A percentile compares a stretch with the other conserved stretches of the same genome.
Evolutionary conservation across 805 yeast genomes (phyloP).

Genomic region (Alloascoidea africana): DNA sequence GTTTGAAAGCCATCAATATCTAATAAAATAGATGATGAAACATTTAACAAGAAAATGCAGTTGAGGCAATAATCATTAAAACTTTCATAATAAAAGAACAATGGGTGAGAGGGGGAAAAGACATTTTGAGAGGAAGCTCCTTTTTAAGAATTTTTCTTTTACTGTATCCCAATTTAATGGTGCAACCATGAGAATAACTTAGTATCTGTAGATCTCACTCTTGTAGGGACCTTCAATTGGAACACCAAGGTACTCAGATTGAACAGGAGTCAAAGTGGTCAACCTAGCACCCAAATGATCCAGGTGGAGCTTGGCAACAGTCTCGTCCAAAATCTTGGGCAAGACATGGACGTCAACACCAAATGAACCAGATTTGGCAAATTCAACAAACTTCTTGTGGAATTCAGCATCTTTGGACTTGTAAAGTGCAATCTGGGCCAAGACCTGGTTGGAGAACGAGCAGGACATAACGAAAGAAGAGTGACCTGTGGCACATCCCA

Average conservation of each 20-base stretch:
- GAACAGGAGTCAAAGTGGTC: constrained; percentile 58
- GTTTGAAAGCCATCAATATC: too few relatives aligned
- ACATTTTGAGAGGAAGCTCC: too few relatives aligned
- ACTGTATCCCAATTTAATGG: too few relatives aligned
- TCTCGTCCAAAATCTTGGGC: constrained; percentile 97
- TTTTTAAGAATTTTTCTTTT: too few relatives aligned
- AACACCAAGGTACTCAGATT: constrained; percentile 89
- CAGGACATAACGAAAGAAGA: constrained; percentile 98
- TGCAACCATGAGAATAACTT: constrained; percentile 20
- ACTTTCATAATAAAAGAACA: too few relatives aligned
- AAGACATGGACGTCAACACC: constrained; percentile 85
- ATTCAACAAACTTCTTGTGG: constrained; percentile 74
- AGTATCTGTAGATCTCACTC: constrained; percentile 96
- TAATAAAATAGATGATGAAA: too few relatives aligned
- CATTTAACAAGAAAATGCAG: too few relatives aligned
- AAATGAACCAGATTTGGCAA: constrained; percentile 85
- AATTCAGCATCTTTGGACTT: constrained; percentile 71
- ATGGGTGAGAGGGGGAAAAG: too few relatives aligned
- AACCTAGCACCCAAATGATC: constrained; percentile 86
- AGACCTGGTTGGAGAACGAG: constrained; percentile 98
- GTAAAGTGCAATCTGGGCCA: constrained; percentile 96
- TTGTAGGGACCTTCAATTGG: constrained; percentile 94
- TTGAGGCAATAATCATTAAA: too few relatives aligned
- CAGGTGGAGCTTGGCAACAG: constrained; percentile 94
- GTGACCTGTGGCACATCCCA: constrained; percentile 99